phyloP scores from a whole-genome alignment of 1,284 basidiomycete genomes.

The Ustilago shanxiensis region DNA sequence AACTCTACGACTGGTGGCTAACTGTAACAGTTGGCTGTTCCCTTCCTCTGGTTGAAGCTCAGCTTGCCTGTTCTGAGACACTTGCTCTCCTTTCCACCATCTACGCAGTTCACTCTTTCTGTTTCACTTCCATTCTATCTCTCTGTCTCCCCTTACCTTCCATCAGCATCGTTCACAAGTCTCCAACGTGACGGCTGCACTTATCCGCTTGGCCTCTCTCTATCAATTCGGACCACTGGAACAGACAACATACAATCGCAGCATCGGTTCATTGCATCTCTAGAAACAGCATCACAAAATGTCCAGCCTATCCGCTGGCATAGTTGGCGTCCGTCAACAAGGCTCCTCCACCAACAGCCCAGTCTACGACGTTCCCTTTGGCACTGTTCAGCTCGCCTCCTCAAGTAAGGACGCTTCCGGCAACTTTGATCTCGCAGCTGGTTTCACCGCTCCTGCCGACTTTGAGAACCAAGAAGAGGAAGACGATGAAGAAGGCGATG shows the following conservation, averaged over 20 bases:
- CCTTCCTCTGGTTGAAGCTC: slow-evolving; percentile 1
- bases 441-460: slow-evolving; percentile 34
- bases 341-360: slow-evolving; percentile 34
- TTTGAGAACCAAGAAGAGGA: slow-evolving; percentile 49
- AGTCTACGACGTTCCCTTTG: slow-evolving; percentile 60
- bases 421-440: slow-evolving; percentile 43
- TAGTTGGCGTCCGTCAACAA: slow-evolving; percentile 37
- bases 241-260: not conserved
- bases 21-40: not conserved
- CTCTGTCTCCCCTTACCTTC: not conserved
- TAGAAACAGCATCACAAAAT: slow-evolving; percentile 7
- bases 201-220: not conserved
- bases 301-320: slow-evolving; percentile 37
- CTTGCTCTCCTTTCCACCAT: not conserved
- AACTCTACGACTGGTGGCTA: not conserved
- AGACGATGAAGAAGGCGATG: slow-evolving; percentile 47
- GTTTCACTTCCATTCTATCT: too few species aligned
- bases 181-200: not conserved
- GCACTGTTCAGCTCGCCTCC: slow-evolving; percentile 58
- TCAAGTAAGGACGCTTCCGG: slow-evolving; percentile 19
- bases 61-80: slow-evolving; percentile 7
- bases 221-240: not conserved
- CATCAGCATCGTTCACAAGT: not conserved
- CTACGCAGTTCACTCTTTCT: not conserved
- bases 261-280: not conserved